Evolutionary conservation across 2,329 filamentous ascomycete species (phyloP).

Genomic region (Pseudogymnoascus sp.): DNA sequence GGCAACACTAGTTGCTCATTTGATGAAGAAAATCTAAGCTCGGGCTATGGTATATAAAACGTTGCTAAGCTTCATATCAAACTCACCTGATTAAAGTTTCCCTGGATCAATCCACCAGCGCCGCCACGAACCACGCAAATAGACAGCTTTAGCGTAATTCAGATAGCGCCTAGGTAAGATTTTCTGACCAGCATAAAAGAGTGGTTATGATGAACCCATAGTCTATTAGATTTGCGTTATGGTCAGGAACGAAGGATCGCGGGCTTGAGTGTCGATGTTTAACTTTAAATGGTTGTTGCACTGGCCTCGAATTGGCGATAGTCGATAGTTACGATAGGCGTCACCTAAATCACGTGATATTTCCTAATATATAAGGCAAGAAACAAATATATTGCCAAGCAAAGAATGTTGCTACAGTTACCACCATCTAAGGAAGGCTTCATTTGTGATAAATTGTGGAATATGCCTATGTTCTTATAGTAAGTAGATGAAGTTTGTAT

Average conservation of each 20-base stretch:
- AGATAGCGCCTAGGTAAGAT: background rate
- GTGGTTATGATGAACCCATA: background rate
- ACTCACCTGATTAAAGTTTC: background rate
- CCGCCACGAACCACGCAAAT: background rate
- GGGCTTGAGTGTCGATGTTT: background rate
- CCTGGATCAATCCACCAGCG: background rate
- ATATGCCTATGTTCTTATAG: background rate
- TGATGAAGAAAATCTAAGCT: background rate
- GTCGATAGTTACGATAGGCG: background rate
- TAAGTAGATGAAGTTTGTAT: background rate
- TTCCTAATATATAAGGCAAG: background rate
- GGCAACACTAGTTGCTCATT: background rate
- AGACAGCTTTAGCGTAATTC: background rate
- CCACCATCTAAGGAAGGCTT: background rate
- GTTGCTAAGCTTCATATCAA: background rate
- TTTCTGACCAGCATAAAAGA: background rate
- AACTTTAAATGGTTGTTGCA: background rate
- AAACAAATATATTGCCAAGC: background rate
- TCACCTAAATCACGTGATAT: background rate
- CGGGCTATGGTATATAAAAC: background rate
- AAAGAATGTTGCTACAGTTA: conserved; percentile 3
- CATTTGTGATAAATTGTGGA: background rate
- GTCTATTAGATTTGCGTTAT: background rate
- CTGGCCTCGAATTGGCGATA: conserved; percentile 4
- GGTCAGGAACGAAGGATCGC: background rate